Conservation (phyloP, 1,139 yeast species). For the Meyerozyma smithsonii region DNA sequence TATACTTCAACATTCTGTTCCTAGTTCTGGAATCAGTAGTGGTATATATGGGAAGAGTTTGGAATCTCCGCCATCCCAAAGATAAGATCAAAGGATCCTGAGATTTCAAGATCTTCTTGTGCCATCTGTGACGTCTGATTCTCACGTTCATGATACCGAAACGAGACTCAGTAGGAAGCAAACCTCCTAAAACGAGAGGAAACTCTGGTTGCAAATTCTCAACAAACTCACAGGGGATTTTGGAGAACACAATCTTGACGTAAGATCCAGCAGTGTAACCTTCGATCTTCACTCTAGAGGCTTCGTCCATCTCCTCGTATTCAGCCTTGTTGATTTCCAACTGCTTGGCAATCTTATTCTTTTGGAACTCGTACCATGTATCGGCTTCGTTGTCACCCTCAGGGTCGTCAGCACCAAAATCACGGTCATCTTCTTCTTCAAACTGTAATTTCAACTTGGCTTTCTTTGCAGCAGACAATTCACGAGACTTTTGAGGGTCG, state of each 20-base stretch:
- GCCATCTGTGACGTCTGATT: slow-evolving; percentile 98
- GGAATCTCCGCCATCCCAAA: slow-evolving; percentile 98
- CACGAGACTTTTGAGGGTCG: slow-evolving; percentile 67
- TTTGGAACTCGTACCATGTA: slow-evolving; percentile 97
- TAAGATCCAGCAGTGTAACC: slow-evolving; percentile 94
- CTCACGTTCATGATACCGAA: slow-evolving; percentile 92
- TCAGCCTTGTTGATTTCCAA: slow-evolving; percentile 86
- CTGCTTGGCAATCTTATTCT: slow-evolving; percentile 95
- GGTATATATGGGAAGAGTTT: slow-evolving; percentile 91
- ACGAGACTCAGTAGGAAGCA: slow-evolving; percentile 83
- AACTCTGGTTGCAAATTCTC: slow-evolving; percentile 79
- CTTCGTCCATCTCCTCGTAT: slow-evolving; percentile 67
- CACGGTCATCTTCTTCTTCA: slow-evolving; percentile 85
- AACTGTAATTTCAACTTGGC: slow-evolving; percentile 84
- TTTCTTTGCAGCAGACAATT: slow-evolving; percentile 80
- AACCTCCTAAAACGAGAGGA: slow-evolving; percentile 88
- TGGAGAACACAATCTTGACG: slow-evolving; percentile 81
- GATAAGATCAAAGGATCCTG: slow-evolving; percentile 94
- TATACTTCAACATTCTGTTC: slow-evolving; percentile 95
- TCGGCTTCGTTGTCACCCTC: slow-evolving; percentile 76
- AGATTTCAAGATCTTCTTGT: slow-evolving; percentile 88
- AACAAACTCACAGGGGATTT: slow-evolving; percentile 85
- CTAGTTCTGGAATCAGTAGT: slow-evolving; percentile 97
- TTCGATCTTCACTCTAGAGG: slow-evolving; percentile 74
- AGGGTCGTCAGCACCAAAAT: slow-evolving; percentile 67